phyloP scores from a whole-genome alignment of 208 protist genomes.

The Trypanosoma congolense region DNA sequence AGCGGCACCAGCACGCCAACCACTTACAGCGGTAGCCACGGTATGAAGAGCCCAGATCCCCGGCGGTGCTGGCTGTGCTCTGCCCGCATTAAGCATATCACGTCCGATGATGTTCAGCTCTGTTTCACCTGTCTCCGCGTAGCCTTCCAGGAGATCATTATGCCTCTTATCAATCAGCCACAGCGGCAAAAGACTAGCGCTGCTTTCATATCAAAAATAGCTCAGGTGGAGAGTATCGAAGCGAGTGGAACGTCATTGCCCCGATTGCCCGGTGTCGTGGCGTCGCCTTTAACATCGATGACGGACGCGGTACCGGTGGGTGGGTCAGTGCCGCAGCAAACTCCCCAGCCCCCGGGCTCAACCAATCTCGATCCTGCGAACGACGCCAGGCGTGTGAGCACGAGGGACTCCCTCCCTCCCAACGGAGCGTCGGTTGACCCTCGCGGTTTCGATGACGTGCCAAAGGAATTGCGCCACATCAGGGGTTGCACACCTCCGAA shows the following conservation, averaged over 20 bases:
- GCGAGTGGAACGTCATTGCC: not conserved
- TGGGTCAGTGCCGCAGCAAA: no score
- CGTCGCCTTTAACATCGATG: not conserved
- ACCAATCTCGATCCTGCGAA: no score
- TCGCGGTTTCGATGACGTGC: no score
- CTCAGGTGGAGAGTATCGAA: slow-evolving; percentile 23
- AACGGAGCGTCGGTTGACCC: no score
- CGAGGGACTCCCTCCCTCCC: no score
- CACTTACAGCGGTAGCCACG: not conserved
- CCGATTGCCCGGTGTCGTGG: not conserved
- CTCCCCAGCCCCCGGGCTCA: no score
- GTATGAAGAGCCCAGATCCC: not conserved
- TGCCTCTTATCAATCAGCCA: slow-evolving; percentile 50
- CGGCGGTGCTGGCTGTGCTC: slow-evolving; percentile 66
- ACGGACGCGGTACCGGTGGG: not conserved
- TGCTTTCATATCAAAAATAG: slow-evolving; percentile 40
- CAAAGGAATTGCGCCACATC: no score
- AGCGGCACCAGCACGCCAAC: no score
- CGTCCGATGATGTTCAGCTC: slow-evolving; percentile 31
- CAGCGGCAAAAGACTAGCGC: slow-evolving; percentile 37
- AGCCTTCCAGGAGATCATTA: slow-evolving; percentile 37
- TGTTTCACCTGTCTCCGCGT: slow-evolving; percentile 71
- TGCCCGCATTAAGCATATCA: slow-evolving; percentile 28
- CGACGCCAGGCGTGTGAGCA: no score
- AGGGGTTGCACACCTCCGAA: slow-evolving; percentile 37